These are phyloP conservation scores for Lepiota brunneoincarnata DNA, from an alignment of 768 basidiomycete genomes.

Conservation along the genomic window DNA sequence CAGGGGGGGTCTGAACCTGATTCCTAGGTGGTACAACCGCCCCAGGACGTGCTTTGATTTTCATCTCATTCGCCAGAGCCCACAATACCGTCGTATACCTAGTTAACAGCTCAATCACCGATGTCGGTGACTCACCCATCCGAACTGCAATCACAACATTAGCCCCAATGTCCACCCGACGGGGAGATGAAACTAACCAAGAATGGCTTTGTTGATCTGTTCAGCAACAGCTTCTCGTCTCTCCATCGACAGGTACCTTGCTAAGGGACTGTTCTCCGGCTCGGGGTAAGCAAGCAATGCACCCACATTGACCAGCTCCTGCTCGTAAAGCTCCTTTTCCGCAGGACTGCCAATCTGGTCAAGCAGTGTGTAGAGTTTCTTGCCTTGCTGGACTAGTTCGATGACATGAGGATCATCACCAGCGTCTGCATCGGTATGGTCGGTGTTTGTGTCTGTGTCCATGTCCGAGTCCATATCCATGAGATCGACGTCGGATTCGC, in stretches of 20 bases:
- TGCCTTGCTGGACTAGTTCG: conserved; percentile 30
- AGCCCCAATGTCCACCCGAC: not conserved
- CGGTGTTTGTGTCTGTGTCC: conserved; percentile 1
- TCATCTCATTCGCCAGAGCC: conserved; percentile 50
- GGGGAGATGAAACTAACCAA: conserved; percentile 51
- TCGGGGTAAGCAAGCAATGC: conserved; percentile 81
- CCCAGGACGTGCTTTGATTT: conserved; percentile 47
- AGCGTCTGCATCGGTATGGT: not conserved
- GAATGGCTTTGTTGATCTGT: conserved; percentile 83
- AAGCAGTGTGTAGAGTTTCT: conserved; percentile 65
- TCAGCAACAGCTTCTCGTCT: conserved; percentile 82
- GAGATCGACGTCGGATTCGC: not conserved
- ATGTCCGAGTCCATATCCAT: conserved; percentile 6
- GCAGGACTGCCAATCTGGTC: conserved; percentile 49
- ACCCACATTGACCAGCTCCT: conserved; percentile 72
- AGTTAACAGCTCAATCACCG: conserved; percentile 60
- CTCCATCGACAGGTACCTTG: conserved; percentile 71
- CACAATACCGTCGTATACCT: conserved; percentile 66
- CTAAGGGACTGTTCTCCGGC: conserved; percentile 74
- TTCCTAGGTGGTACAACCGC: conserved; percentile 39
- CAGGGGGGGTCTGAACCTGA: conserved; percentile 1
- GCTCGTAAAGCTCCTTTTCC: conserved; percentile 59
- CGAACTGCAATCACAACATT: conserved; percentile 37
- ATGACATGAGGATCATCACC: conserved; percentile 6
- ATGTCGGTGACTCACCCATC: conserved; percentile 47